phyloP scores from a whole-genome alignment of 768 basidiomycete genomes.

The Lactarius deliciosus region DNA sequence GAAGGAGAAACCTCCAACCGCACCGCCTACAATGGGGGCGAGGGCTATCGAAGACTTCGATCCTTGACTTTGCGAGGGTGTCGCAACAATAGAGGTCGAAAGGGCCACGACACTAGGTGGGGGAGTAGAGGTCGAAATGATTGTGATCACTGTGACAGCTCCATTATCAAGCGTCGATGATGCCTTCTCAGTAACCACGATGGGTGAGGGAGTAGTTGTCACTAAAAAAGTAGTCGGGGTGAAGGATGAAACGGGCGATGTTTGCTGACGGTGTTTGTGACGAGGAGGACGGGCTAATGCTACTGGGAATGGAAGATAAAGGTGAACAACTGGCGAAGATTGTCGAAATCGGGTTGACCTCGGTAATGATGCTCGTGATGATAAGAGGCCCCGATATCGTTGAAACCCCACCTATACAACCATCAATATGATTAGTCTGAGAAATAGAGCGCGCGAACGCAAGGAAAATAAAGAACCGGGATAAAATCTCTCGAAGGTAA shows the following conservation, averaged over 20 bases:
- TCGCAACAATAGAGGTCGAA: background rate
- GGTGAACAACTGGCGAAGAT: slow-evolving; percentile 24
- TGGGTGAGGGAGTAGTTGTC: slow-evolving; percentile 17
- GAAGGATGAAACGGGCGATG: background rate
- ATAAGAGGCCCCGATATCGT: slow-evolving; percentile 20
- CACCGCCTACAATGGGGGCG: slow-evolving; percentile 25
- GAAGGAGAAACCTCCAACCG: slow-evolving; percentile 22
- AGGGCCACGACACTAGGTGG: slow-evolving; percentile 8
- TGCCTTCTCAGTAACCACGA: slow-evolving; percentile 2
- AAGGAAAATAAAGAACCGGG: no score
- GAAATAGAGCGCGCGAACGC: background rate
- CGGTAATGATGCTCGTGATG: slow-evolving; percentile 19
- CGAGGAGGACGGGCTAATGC: background rate
- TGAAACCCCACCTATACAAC: slow-evolving; percentile 21
- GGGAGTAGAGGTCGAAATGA: slow-evolving; percentile 17
- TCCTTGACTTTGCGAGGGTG: background rate
- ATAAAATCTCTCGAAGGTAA: background rate
- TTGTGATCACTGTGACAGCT: background rate
- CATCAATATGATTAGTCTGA: slow-evolving; percentile 3
- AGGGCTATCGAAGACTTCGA: slow-evolving; percentile 13
- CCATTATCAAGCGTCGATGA: slow-evolving; percentile 16
- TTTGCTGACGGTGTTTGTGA: slow-evolving; percentile 6
- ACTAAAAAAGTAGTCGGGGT: slow-evolving; percentile 3
- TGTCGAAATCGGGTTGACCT: slow-evolving; percentile 23
- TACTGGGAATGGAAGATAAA: background rate